Evolutionary conservation across 192 early-diverging fungal species (phyloP), one percentile per base, ranked within the genome.

Genomic region (Coemansia sp.): DNA sequence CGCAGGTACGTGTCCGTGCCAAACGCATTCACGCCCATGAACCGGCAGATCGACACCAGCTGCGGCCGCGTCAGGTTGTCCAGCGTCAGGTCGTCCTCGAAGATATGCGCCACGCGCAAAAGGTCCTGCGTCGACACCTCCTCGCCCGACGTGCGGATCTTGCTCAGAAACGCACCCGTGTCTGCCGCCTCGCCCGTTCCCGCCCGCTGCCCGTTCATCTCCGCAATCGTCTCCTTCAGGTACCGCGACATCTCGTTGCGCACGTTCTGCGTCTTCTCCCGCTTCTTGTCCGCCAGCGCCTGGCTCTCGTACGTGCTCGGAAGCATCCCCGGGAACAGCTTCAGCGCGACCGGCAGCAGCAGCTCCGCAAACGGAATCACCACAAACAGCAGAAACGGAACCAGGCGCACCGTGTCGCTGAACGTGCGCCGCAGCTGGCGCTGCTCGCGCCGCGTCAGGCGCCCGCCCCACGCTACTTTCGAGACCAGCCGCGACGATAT

Each of bases 1-100:
- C 92, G 87, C 56, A 98, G 85, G 67, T 92, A 95, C 50, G 92
- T 88, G 79, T 98, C 96, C n/a, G 94, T 95, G 32, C 96, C 96
- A 72, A 97, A 98, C n/a, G 92, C 89, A 51, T 93, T 94, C 56
- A 95, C 83, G 58, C 88, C 88, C 94, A 98, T 94, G 82, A 92
- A 98, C 54, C 91, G 87, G 65, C 90, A 91, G 88, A 98, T 95
- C 73, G 87, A 89, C 30, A 95, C 92, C 19, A 98, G 85, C 77
- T 98, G 96, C 31, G 93, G 94, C 32, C 95, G 85, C 32, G 94
- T 91, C 73, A 98, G 69, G 60, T 92, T 94, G 72, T 92, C 93
- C 60, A 98, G 83, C 0, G 94, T 97, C 56, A 95, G 80, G 67
- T 95, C 92, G 66, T 98, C 93, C 68, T 95, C 89, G 67, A 98